These are phyloP conservation scores for Aspergillus coremiiformis DNA, from an alignment of 495 filamentous ascomycete species.

Conservation along the genomic window DNA sequence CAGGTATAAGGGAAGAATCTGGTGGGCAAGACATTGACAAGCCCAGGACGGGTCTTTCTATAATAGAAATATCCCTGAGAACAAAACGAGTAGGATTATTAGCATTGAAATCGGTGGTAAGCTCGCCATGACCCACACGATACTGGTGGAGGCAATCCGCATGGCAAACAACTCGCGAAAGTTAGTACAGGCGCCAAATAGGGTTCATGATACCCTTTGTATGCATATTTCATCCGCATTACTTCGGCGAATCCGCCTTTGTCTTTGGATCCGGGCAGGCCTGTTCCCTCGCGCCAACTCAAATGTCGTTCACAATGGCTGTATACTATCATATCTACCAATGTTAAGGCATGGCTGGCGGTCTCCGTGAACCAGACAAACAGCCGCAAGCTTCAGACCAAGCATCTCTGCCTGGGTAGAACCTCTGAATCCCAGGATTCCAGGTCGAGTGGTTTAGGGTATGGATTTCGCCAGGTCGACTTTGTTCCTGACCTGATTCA, in stretches of 20 bases:
- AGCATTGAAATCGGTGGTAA: neutral
- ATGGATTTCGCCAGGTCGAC: neutral
- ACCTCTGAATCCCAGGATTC: constrained; percentile 22
- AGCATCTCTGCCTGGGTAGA: constrained; percentile 14
- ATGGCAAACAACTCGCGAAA: neutral
- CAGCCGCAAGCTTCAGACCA: constrained; percentile 2
- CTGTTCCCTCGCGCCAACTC: neutral
- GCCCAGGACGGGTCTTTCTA: neutral
- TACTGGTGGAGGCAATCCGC: neutral
- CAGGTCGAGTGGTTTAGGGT: constrained; percentile 6
- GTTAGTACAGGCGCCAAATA: no score
- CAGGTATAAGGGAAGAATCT: neutral
- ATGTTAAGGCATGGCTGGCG: neutral
- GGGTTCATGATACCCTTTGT: no score
- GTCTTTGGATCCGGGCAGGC: neutral
- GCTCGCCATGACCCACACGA: neutral
- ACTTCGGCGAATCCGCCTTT: no score
- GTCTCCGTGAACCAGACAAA: neutral
- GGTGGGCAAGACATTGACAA: neutral
- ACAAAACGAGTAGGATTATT: neutral
- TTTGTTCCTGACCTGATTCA: neutral
- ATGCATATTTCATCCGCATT: no score
- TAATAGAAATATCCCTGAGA: neutral
- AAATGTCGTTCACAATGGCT: neutral
- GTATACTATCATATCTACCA: neutral